Evolutionary conservation across 139 green algal species (phyloP).

Genomic region (Gonium pectorale): DNA sequence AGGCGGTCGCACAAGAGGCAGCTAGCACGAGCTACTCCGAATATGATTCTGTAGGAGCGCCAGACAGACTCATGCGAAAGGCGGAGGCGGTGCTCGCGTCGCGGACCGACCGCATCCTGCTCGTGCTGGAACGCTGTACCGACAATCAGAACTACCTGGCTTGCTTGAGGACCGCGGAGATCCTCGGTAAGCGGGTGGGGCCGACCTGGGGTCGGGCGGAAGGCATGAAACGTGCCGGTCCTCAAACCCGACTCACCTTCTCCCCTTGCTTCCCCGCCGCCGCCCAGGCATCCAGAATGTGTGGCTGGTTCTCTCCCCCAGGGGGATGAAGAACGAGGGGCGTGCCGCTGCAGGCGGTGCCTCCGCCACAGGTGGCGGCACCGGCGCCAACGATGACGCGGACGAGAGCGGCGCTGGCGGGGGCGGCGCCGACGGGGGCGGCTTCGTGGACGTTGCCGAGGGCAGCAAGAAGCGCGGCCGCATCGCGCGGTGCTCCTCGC

Average conservation of each 20-base stretch:
- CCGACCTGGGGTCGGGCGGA: too few relatives aligned
- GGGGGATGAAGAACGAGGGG: constrained; percentile 1
- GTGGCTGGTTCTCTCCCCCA: constrained; percentile 54
- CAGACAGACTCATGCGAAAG: constrained; percentile 27
- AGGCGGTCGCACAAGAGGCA: not conserved
- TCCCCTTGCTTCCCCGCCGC: not conserved
- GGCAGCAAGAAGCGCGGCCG: constrained; percentile 28
- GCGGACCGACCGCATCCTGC: constrained; percentile 53
- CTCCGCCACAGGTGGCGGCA: not conserved
- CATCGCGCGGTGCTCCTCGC: constrained; percentile 28
- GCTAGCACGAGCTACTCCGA: not conserved
- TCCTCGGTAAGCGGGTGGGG: constrained; percentile 46
- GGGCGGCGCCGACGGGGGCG: not conserved
- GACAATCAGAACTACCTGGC: constrained; percentile 66
- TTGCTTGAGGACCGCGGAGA: constrained; percentile 53
- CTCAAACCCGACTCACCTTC: not conserved
- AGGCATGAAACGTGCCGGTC: too few relatives aligned
- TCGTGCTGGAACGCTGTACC: constrained; percentile 61
- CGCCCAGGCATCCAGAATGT: constrained; percentile 56
- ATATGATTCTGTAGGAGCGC: not conserved
- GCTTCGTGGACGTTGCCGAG: constrained; percentile 3
- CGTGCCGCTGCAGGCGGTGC: constrained; percentile 1
- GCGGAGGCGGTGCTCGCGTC: not conserved
- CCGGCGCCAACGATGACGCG: too few relatives aligned
- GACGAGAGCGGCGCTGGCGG: too few relatives aligned